phyloP scores from a whole-genome alignment of 768 basidiomycete genomes.

The Xerocomus potaroensis region DNA sequence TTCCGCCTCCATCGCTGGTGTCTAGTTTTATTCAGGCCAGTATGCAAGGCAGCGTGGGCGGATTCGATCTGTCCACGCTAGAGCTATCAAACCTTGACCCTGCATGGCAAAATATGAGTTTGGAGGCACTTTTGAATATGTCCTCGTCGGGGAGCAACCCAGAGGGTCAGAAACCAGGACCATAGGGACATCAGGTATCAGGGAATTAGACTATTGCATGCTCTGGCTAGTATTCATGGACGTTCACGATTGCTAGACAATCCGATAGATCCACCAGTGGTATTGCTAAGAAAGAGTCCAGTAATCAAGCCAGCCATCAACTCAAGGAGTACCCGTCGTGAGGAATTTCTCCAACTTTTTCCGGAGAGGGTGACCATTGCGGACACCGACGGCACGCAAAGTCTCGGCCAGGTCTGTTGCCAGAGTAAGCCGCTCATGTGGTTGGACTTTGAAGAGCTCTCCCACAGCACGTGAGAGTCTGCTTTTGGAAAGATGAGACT shows the following conservation, averaged over 20 bases:
- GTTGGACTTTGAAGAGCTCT: conserved; percentile 54
- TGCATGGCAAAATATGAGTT: conserved; percentile 41
- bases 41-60: conserved; percentile 19
- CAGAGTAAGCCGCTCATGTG: conserved; percentile 42
- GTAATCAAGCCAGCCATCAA: neutral
- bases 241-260: neutral
- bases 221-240: neutral
- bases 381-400: conserved; percentile 53
- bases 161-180: conserved; percentile 22
- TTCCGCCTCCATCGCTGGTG: conserved; percentile 38
- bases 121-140: conserved; percentile 53
- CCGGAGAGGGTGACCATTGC: conserved; percentile 60
- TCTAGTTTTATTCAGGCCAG: conserved; percentile 37
- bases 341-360: conserved; percentile 63
- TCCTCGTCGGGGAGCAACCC: conserved; percentile 23
- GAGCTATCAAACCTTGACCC: conserved; percentile 44
- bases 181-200: conserved; percentile 8
- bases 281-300: neutral
- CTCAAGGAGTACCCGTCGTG: conserved; percentile 11
- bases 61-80: conserved; percentile 48
- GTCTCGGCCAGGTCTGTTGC: conserved; percentile 48
- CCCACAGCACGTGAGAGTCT: conserved; percentile 66
- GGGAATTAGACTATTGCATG: neutral
- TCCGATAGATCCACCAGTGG: conserved; percentile 4
- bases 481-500: conserved; percentile 50